Base-by-base conservation (phyloP, 495 filamentous ascomycete species). In the Aspergillus mulundensis region DNA sequence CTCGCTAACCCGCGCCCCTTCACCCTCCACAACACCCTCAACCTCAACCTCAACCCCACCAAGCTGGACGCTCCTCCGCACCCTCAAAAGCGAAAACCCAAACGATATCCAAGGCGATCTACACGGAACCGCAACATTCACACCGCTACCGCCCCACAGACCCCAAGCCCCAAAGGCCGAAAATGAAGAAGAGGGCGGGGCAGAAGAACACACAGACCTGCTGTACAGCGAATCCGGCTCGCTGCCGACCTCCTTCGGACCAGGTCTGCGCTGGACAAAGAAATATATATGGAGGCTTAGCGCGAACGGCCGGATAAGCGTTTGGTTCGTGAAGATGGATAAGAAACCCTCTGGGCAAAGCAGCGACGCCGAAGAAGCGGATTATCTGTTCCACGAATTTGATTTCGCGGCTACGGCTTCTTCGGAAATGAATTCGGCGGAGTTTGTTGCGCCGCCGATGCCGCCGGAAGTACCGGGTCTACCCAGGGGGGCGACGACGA, bases 331-430 rank as follows among this genome's bases (percentile, higher is more conserved):
- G n/a, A 78, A 77, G 47, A 59, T 71, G 1, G 48, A 50, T 11
- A 46, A 46, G 10, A 50, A 50, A 14, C 43, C 4, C 38, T 12
- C 38, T 15, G 40, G 12, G 14, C 5, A 47, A 46, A 46, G 21
- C 11, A 61, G 62, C 2, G 57, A 65, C 11, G 63, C 70, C 0
- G 71, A 70, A 1, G 71, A 74, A 57, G 66, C 71, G 7, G 75
- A 78, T 44, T 77, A 78, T 52, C 62, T 78, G 7, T 78, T 78
- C 44, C 75, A 78, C 51, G 67, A 74, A 49, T 74, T 77, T 36
- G 71, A 73, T 21, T 71, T 78, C 41, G 18, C 41, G 8, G 32
- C 43, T 10, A 14, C 38, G 1, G 14, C 20, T 1, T 30, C 23
- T 16, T 24, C 43, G 12, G 7, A 11, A 16, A 25, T 3, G 23